Evolutionary conservation across 2,329 filamentous ascomycete genomes (phyloP), one percentile per base, ranked within the genome.

Genomic region (Capronia coronata): DNA sequence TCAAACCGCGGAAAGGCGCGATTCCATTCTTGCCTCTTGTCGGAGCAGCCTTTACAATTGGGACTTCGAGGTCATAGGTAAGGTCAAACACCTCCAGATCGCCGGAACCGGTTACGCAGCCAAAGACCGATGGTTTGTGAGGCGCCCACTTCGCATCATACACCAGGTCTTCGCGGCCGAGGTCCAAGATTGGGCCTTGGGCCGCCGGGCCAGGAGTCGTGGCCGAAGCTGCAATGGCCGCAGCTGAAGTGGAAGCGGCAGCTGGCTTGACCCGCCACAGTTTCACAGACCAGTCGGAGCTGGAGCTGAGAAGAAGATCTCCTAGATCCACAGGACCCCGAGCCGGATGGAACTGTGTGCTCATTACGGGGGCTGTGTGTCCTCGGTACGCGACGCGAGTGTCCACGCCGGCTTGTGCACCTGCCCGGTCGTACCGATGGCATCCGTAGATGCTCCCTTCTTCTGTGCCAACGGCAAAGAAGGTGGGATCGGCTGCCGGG

Each of bases 71-170:
- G 68, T 96, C 90, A 16, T 90, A 78, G 10, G 87, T 91, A 44
- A 98, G 79, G 64, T 98, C 94, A 87, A 93, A 98, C 43, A 98
- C 76, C 69, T 98, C 94, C 14, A 98, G 75, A 68, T 83, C 86
- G 23, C 93, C 94, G 2, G 87, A 87, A 27, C 93, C 93, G 61
- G 98, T 94, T 2, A 97, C 93, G 16, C 94, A 80, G 1, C 87
- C 88, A 68, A 98, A 98, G 7, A 98, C 87, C 30, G 89, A 90
- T 0, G 93, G 93, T 65, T 93, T 91, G 57, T 93, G 80, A 0
- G 93, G 93, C 11, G 88, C 94, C 94, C 94, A 98, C 46, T 84
- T 84, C 2, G 88, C 90, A 65, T 96, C 91, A 70, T 98, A 98
- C 44, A 98, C 90, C 16, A 96, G 84, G 62, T 98, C 94, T 70